Conservation (phyloP, 257 asterid genomes). For the Penstemon newberryi region DNA sequence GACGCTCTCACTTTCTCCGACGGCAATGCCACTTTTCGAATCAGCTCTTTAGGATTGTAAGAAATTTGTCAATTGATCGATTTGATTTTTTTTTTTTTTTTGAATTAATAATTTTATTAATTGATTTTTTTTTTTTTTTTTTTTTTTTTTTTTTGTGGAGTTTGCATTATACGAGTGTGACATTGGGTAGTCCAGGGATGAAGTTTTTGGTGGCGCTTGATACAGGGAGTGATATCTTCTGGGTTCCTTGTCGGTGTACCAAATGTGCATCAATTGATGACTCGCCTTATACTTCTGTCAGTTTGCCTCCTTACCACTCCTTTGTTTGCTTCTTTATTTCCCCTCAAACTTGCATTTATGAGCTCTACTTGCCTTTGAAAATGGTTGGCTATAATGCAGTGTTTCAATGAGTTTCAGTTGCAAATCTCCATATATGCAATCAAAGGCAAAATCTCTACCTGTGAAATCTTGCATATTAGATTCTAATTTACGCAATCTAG, state of each 20-base stretch:
- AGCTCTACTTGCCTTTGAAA: too few relatives aligned
- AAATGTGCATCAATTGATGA: constrained; percentile 57
- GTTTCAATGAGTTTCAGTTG: too few relatives aligned
- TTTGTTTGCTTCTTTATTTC: neutral
- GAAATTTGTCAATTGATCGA: constrained; percentile 16
- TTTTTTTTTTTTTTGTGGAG: constrained; percentile 33
- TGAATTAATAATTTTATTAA: neutral
- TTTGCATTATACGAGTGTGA: constrained; percentile 80
- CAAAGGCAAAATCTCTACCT: too few relatives aligned
- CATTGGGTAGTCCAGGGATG: constrained; percentile 74
- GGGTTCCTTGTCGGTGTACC: constrained; percentile 80
- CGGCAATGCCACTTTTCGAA: constrained; percentile 64
- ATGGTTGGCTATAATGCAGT: too few relatives aligned
- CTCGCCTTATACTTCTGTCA: constrained; percentile 55
- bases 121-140: neutral
- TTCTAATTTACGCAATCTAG: too few relatives aligned
- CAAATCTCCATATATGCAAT: too few relatives aligned
- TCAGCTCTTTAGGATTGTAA: constrained; percentile 81
- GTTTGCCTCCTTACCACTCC: constrained; percentile 15
- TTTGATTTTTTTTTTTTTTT: neutral
- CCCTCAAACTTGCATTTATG: constrained; percentile 1
- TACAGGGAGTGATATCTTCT: constrained; percentile 84
- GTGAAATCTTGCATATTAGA: too few relatives aligned
- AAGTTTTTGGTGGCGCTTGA: constrained; percentile 89
- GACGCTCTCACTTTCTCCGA: constrained; percentile 64